Conservation (phyloP, 805 yeast genomes). For the Candida sanyiensis region DNA sequence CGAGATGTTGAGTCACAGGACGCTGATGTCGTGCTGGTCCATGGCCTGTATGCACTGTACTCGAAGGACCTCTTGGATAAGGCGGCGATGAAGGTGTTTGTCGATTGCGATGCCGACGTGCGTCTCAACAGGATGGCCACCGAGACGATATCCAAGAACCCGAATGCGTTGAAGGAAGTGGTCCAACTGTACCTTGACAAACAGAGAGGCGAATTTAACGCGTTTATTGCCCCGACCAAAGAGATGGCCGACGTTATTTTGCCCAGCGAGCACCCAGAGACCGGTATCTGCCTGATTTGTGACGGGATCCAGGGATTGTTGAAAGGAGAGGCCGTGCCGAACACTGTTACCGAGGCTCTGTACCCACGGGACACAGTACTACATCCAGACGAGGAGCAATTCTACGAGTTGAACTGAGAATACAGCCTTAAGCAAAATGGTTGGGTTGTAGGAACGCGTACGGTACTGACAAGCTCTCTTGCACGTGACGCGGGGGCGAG, state of each 20-base stretch:
- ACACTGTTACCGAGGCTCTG: background rate
- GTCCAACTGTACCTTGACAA: constrained; percentile 43
- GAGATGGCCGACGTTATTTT: constrained; percentile 68
- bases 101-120: constrained; percentile 82
- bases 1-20: constrained; percentile 10
- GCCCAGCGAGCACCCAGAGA: constrained; percentile 60
- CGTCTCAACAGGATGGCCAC: constrained; percentile 74
- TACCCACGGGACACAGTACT: constrained; percentile 9
- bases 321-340: constrained; percentile 4
- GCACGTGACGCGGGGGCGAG: no score
- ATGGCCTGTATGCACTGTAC: constrained; percentile 78
- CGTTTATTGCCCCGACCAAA: constrained; percentile 62
- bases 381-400: constrained; percentile 28
- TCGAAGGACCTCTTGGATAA: constrained; percentile 47
- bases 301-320: constrained; percentile 45
- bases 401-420: constrained; percentile 33
- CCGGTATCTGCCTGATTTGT: constrained; percentile 53
- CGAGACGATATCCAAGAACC: constrained; percentile 24
- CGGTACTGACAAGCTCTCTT: no score
- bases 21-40: constrained; percentile 43
- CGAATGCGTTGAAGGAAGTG: constrained; percentile 25
- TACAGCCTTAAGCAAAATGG: no score
- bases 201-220: constrained; percentile 62
- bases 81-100: constrained; percentile 64
- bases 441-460: no score